Base-by-base conservation (phyloP, 2,329 filamentous ascomycete species). In the Paecilomyces variotii region DNA sequence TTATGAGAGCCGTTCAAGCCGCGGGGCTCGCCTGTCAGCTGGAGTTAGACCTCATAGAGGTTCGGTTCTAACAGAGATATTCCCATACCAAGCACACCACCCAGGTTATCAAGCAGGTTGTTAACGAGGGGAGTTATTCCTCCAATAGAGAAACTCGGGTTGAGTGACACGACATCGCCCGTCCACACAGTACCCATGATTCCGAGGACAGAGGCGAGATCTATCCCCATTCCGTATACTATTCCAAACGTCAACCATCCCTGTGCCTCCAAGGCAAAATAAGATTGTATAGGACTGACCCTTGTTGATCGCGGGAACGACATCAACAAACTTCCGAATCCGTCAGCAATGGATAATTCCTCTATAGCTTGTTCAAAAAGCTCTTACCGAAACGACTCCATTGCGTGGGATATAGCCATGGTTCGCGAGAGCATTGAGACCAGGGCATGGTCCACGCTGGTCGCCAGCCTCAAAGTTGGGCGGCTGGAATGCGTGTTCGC, bases 1-100 rank as follows among this genome's bases (percentile, higher is more conserved):
- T 83, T 83, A 67, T 85, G 82, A 2, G 78, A 78, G n/a, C 79
- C 78, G 12, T 70, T 69, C 1, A 84, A 72, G 4, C 80, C 80
- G 50, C 76, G 75, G 0, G 79, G 79, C 14, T 72, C 72, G 2
- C 78, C 76, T 65, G 54, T 24, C 55, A 56, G 39, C 64, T 56
- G 11, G 60, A 3, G n/a, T 57, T 39, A 55, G 25, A 25, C 3
- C 4, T n/a, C 19, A 25, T 14, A 2, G 6, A 24, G 50, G 3
- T 52, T 52, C 12, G 24, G 10, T 19, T 24, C 45, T 39, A 12
- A 28, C 56, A 26, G 28, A 14, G 28, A 27, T 25, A 14, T n/a
- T 19, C 7, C 24, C 62, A 57, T 65, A 71, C 74, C 73, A 0
- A 81, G 66, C 2, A 81, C 70, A 1, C 79, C 79, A 1, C 75